Evolutionary conservation across 257 asterid species (phyloP).

Genomic region (Ligustrum vulgare): DNA sequence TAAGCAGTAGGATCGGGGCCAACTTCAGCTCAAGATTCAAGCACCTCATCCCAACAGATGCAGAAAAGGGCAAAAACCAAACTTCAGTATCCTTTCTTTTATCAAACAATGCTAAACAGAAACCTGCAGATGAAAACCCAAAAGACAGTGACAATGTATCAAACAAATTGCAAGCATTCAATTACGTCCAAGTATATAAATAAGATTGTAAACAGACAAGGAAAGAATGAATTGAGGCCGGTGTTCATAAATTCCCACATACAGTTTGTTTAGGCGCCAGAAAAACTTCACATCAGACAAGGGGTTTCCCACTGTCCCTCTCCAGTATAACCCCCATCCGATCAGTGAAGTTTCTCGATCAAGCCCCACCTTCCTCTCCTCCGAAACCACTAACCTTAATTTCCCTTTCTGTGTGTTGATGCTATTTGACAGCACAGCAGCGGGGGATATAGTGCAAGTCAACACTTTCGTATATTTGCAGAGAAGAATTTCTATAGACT

Average conservation of each 20-base stretch:
- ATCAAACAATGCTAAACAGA: slow-evolving; percentile 2
- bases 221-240: slow-evolving; percentile 38
- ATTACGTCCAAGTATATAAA: not conserved
- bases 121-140: slow-evolving; percentile 20
- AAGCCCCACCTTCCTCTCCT: slow-evolving; percentile 10
- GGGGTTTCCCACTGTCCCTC: slow-evolving; percentile 31
- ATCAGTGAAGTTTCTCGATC: slow-evolving; percentile 36
- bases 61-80: slow-evolving; percentile 3
- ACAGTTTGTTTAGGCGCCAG: slow-evolving; percentile 34
- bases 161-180: slow-evolving; percentile 20
- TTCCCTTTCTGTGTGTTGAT: slow-evolving; percentile 12
- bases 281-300: slow-evolving; percentile 42
- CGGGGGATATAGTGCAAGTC: not conserved
- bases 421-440: slow-evolving; percentile 28
- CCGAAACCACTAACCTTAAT: not conserved
- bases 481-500: not conserved
- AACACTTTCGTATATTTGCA: not conserved
- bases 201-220: not conserved
- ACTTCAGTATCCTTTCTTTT: slow-evolving; percentile 14
- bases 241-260: slow-evolving; percentile 56
- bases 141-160: slow-evolving; percentile 12
- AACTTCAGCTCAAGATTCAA: slow-evolving; percentile 30
- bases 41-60: slow-evolving; percentile 47
- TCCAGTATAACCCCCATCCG: slow-evolving; percentile 29
- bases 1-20: slow-evolving; percentile 44